Evolutionary conservation across 106 monocot species (phyloP), one percentile per base, ranked within the genome.

Genomic region (Dendrobium chrysotoxum): DNA sequence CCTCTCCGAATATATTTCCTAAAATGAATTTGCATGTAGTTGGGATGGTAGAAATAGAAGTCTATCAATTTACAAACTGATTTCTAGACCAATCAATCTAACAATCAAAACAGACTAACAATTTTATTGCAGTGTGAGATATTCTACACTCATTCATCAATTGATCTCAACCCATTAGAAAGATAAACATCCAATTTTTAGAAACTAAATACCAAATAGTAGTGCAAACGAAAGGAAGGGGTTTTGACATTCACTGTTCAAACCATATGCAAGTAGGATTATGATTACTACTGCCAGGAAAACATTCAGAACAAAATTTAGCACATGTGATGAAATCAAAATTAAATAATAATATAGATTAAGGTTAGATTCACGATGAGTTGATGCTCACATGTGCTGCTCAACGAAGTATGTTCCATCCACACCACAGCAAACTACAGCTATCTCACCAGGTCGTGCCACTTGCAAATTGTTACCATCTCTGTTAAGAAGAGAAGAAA

Each of bases 321-420:
- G 7, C n/a, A 23, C 5, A 61, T 61, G 61, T 20, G n/a, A 20
- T 61, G 61, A 61, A 61, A 61, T 61, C 61, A 61, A 61, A 61
- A 23, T 23, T 23, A 5, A n/a, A 61, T 61, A 8, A 61, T 50
- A 50, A 50, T 50, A 50, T 3, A 35, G 35, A 2, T 31, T 28
- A 70, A 70, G 30, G 12, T 28, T 70, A 23, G 70, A 13, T 26
- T 20, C 21, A 26, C 28, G 28, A 40, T 20, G 74, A 74, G 45
- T 68, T 78, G 70, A 85, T 80, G 58, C 93, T 93, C 91, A 99
- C 99, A 91, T 41, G 81, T 95, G 89, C 83, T 91, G 80, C 20
- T 87, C 82, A 10, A 82, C 82, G 30, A 99, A 80, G 80, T 99
- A 99, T 47, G 86, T 81, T 28, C 89, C 99, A 76, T 99, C 91